Evolutionary conservation across 495 filamentous ascomycete genomes (phyloP).

Genomic region (Penicillium canescens): DNA sequence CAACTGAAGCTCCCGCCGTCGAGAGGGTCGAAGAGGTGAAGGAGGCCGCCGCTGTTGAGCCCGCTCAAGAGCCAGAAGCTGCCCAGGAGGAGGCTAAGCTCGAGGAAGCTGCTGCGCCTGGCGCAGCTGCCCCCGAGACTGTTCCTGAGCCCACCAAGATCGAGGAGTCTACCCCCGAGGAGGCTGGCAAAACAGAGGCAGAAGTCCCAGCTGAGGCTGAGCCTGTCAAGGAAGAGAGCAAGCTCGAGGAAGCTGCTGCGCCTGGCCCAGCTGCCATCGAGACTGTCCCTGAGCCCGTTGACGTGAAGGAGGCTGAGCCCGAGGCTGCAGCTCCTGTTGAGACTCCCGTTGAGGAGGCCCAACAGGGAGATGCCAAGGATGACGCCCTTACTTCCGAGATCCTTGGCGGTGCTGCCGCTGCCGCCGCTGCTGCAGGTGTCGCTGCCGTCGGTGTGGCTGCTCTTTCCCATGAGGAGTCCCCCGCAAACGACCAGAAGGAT

Average conservation of each 20-base stretch:
- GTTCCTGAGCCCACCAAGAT: constrained; percentile 1
- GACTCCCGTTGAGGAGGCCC: constrained; percentile 3
- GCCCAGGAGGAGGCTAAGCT: not conserved
- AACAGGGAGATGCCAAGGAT: constrained; percentile 22
- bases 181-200: constrained; percentile 2
- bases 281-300: constrained; percentile 3
- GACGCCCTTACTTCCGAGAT: constrained; percentile 21
- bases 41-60: constrained; percentile 1
- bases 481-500: constrained; percentile 10
- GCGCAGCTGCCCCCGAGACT: not conserved
- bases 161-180: constrained; percentile 1
- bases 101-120: no score
- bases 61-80: constrained; percentile 2
- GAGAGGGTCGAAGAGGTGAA: constrained; percentile 1
- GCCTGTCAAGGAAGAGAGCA: constrained; percentile 1
- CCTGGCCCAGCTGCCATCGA: not conserved
- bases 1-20: not conserved
- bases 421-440: constrained; percentile 24
- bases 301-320: constrained; percentile 9
- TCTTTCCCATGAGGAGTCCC: constrained; percentile 16
- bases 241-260: constrained; percentile 2
- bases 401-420: constrained; percentile 28
- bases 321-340: constrained; percentile 3
- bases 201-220: constrained; percentile 4
- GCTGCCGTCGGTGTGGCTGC: constrained; percentile 23